A percentile compares a stretch with the other conserved stretches of the same genome.
Evolutionary conservation across 768 basidiomycete species (phyloP).

Genomic region (Panaeolus papilionaceus): DNA sequence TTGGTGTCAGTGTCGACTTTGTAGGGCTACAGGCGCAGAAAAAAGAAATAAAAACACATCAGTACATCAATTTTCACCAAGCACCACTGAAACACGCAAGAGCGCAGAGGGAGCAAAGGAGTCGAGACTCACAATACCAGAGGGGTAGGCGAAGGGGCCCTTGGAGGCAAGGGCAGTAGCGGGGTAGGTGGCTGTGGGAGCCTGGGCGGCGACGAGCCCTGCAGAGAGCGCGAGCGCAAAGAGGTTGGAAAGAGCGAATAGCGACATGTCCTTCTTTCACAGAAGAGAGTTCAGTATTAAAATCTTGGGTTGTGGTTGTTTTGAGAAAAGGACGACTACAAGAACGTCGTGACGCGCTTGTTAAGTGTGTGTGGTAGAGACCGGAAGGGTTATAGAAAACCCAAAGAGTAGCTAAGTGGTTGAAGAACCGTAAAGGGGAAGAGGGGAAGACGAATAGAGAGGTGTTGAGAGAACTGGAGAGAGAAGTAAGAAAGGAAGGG

Average conservation of each 20-base stretch:
- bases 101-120: too few relatives aligned
- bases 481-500: background rate
- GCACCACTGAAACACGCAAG: constrained; percentile 9
- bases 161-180: constrained; percentile 49
- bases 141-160: constrained; percentile 44
- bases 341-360: background rate
- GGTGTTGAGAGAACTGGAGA: background rate
- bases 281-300: background rate
- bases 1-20: constrained; percentile 44
- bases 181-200: constrained; percentile 40
- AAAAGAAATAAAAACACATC: background rate
- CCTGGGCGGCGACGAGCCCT: constrained; percentile 31
- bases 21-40: constrained; percentile 35
- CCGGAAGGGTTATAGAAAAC: background rate
- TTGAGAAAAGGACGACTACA: background rate
- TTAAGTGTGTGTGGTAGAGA: background rate
- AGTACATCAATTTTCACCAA: constrained; percentile 1
- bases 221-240: constrained; percentile 28
- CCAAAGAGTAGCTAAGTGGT: background rate
- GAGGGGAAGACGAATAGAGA: background rate
- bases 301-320: background rate
- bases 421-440: background rate
- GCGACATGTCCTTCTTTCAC: constrained; percentile 4
- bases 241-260: constrained; percentile 32
- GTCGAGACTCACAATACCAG: constrained; percentile 41